phyloP scores from a whole-genome alignment of 2,329 filamentous ascomycete species.

The Ceratocystis eucalypticola region DNA sequence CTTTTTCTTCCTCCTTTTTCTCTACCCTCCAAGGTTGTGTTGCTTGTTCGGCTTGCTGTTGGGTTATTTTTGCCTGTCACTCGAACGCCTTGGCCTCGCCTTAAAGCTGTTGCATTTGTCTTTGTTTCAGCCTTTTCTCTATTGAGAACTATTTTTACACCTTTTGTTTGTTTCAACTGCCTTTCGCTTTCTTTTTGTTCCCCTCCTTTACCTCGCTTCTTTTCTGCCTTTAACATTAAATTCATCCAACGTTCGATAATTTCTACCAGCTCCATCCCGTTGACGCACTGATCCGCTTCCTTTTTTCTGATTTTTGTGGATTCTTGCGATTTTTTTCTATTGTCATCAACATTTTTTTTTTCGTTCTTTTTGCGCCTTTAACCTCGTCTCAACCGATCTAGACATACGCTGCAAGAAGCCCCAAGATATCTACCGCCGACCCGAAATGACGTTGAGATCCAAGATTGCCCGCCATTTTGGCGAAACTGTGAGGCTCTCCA shows the following conservation, averaged over 20 bases:
- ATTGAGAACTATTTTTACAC: constrained; percentile 8
- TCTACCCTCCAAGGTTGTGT: background rate
- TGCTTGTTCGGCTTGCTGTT: background rate
- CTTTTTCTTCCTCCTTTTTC: background rate
- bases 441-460: constrained; percentile 24
- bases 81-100: background rate
- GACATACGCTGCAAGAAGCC: background rate
- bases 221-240: background rate
- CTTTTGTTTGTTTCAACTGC: background rate
- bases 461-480: constrained; percentile 36
- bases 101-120: background rate
- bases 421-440: background rate
- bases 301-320: background rate
- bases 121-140: constrained; percentile 5
- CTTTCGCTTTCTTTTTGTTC: background rate
- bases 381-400: background rate
- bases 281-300: constrained; percentile 1
- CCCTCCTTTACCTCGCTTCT: background rate
- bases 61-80: background rate
- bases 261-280: background rate
- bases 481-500: constrained; percentile 30
- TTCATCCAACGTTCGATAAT: background rate
- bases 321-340: background rate
- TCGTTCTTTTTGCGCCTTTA: background rate
- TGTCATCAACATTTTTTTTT: background rate